Percentiles rank a stretch among this genome's conserved stretches.
These are phyloP conservation scores for Claviceps spartinae DNA, from an alignment of 2,329 filamentous ascomycete species.

Conservation along the genomic window DNA sequence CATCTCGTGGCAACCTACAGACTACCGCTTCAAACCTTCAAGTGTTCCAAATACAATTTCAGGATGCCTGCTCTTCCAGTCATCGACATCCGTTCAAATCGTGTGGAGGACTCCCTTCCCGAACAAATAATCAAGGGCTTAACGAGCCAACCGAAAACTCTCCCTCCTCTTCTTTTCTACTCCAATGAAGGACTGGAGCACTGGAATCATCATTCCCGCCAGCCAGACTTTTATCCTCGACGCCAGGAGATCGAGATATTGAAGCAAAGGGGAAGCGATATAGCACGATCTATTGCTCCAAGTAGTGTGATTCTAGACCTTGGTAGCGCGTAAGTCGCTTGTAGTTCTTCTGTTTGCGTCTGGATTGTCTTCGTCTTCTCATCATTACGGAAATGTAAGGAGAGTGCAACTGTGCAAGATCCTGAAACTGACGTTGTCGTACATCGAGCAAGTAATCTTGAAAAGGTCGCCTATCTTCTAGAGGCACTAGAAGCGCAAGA, in stretches of 20 bases:
- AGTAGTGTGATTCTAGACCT: not conserved
- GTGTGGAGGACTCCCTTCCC: not conserved
- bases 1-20: no score
- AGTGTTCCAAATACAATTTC: no score
- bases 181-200: slow-evolving; percentile 1
- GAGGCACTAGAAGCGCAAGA: not conserved
- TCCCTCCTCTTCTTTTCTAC: slow-evolving; percentile 1
- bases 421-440: not conserved
- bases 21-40: no score
- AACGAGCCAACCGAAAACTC: not conserved
- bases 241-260: not conserved
- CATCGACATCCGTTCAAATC: not conserved
- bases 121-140: not conserved
- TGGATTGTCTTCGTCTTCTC: not conserved
- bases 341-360: not conserved
- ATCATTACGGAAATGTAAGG: not conserved
- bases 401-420: not conserved
- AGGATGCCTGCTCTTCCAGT: not conserved
- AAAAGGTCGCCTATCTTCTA: not conserved
- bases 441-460: not conserved
- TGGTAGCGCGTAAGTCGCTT: not conserved
- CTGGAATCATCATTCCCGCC: slow-evolving; percentile 1
- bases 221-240: slow-evolving; percentile 2
- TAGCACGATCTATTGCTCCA: not conserved
- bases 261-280: not conserved